Conservation (phyloP, 805 yeast genomes). For the Millerozyma acaciae region DNA sequence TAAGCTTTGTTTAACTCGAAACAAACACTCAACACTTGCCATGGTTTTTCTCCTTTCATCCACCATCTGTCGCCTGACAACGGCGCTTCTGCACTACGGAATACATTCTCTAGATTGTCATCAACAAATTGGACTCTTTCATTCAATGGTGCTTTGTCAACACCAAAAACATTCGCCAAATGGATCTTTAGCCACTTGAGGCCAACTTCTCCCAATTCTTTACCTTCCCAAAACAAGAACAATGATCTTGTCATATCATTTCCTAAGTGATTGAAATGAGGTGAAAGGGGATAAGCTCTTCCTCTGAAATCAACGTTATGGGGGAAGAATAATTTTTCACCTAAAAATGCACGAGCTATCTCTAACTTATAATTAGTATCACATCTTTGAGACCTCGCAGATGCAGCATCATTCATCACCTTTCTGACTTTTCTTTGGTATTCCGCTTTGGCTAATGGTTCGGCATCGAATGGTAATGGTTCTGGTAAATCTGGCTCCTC, state of each 20-base stretch:
- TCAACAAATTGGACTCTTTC: conserved; percentile 62
- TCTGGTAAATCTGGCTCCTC: conserved; percentile 44
- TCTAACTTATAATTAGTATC: conserved; percentile 91
- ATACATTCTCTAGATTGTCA: conserved; percentile 50
- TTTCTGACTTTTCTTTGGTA: conserved; percentile 63
- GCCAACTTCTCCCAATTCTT: conserved; percentile 59
- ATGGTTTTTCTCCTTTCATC: conserved; percentile 74
- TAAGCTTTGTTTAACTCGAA: conserved; percentile 62
- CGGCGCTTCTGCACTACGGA: conserved; percentile 63
- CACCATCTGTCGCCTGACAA: conserved; percentile 57
- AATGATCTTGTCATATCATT: conserved; percentile 73
- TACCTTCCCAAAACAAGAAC: conserved; percentile 74
- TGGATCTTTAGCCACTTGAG: conserved; percentile 74
- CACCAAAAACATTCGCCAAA: conserved; percentile 67
- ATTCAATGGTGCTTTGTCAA: conserved; percentile 65
- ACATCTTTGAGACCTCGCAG: conserved; percentile 83
- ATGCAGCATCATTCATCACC: conserved; percentile 55
- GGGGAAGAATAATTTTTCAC: conserved; percentile 73
- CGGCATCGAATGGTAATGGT: conserved; percentile 61
- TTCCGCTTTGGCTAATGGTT: conserved; percentile 64
- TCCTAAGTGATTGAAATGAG: conserved; percentile 78
- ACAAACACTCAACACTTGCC: conserved; percentile 75
- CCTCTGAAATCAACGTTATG: conserved; percentile 82
- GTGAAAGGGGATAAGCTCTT: conserved; percentile 77
- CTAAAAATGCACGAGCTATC: conserved; percentile 86